A percentile compares a stretch with the other conserved stretches of the same genome.
These are phyloP conservation scores for Shiraia sp. DNA, from an alignment of 2,329 filamentous ascomycete species.

Conservation along the genomic window DNA sequence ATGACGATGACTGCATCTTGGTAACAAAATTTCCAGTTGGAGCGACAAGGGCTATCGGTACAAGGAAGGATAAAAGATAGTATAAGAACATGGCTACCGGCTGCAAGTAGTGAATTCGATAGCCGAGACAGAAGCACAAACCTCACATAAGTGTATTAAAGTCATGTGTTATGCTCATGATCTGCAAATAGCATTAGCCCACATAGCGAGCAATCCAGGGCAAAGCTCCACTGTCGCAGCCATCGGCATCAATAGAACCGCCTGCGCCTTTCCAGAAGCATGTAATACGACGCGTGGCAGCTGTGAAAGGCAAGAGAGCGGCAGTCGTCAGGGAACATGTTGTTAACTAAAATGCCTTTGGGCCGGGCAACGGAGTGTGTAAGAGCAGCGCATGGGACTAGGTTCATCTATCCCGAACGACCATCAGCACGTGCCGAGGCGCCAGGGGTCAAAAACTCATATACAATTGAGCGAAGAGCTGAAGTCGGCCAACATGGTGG, in stretches of 20 bases:
- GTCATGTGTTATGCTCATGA: constrained; percentile 29
- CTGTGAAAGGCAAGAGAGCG: constrained; percentile 21
- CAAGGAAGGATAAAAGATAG: constrained; percentile 15
- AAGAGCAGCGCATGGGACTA: constrained; percentile 5
- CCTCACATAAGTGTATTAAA: constrained; percentile 18
- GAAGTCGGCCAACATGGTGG: constrained; percentile 11
- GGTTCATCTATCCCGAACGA: constrained; percentile 36
- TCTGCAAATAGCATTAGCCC: constrained; percentile 27
- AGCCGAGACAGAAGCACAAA: constrained; percentile 19
- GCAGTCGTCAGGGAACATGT: constrained; percentile 17
- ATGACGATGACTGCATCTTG: constrained; percentile 16
- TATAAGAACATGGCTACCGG: constrained; percentile 27
- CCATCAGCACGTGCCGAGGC: constrained; percentile 13
- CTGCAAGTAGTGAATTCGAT: constrained; percentile 13
- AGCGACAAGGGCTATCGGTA: constrained; percentile 2
- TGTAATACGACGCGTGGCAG: constrained; percentile 23
- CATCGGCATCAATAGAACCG: constrained; percentile 19
- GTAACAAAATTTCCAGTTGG: constrained; percentile 7
- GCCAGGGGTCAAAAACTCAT: constrained; percentile 10
- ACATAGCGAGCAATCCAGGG: constrained; percentile 15
- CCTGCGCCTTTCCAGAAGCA: constrained; percentile 32
- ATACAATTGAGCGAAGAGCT: constrained; percentile 17
- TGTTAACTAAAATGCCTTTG: constrained; percentile 26
- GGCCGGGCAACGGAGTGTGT: constrained; percentile 24
- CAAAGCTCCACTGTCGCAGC: constrained; percentile 15